Evolutionary conservation across 768 basidiomycete species (phyloP).

Genomic region (Podaxis rugospora): DNA sequence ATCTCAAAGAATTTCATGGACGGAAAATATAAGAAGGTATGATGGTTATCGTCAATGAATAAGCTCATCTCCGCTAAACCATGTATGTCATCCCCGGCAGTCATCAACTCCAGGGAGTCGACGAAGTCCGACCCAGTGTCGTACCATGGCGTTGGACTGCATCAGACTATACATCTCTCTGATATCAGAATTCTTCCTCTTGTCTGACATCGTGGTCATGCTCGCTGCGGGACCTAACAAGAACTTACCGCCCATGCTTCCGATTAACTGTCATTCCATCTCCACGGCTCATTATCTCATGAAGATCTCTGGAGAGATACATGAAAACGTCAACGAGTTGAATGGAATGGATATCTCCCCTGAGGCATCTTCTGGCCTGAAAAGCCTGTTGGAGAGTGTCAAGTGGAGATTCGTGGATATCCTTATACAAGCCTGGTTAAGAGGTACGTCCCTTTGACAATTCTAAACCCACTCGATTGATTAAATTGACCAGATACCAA

Average conservation of each 20-base stretch:
- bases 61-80: not conserved
- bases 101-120: slow-evolving; percentile 42
- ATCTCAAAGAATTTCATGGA: slow-evolving; percentile 89
- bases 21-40: slow-evolving; percentile 87
- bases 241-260: slow-evolving; percentile 51
- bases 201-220: slow-evolving; percentile 61
- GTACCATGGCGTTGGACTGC: slow-evolving; percentile 84
- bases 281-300: slow-evolving; percentile 77
- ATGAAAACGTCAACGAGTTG: slow-evolving; percentile 82
- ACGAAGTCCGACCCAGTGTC: slow-evolving; percentile 79
- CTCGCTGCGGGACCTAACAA: slow-evolving; percentile 41
- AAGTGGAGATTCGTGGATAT: slow-evolving; percentile 89
- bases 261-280: slow-evolving; percentile 74
- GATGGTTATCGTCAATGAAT: slow-evolving; percentile 6
- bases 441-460: slow-evolving; percentile 47
- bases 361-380: slow-evolving; percentile 68
- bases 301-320: slow-evolving; percentile 78
- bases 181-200: slow-evolving; percentile 84
- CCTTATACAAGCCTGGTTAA: slow-evolving; percentile 73
- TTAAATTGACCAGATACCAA: slow-evolving; percentile 58
- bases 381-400: slow-evolving; percentile 71
- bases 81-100: slow-evolving; percentile 16
- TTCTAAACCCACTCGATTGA: not conserved
- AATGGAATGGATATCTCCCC: slow-evolving; percentile 73
- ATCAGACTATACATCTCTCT: slow-evolving; percentile 81